Evolutionary conservation across 139 green algal species (phyloP).

Genomic region (Spirogloea muscicola): DNA sequence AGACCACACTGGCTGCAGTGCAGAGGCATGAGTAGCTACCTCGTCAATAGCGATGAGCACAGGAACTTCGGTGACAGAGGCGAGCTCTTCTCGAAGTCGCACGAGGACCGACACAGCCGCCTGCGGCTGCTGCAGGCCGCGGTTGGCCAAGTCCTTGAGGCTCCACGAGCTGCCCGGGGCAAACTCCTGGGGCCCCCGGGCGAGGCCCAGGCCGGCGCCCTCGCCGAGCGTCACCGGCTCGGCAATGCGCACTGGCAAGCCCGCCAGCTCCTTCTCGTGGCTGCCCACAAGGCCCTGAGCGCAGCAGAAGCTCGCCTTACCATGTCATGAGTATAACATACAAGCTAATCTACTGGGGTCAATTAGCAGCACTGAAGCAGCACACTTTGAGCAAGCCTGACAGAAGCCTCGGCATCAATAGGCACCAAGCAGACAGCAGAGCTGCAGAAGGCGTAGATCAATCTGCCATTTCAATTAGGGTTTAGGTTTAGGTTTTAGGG

Average conservation of each 20-base stretch:
- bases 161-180: not conserved
- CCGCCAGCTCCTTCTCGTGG: constrained; percentile 23
- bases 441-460: too few species aligned
- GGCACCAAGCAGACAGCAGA: too few species aligned
- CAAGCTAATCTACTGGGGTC: too few species aligned
- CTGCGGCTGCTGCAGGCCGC: constrained; percentile 1
- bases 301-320: too few species aligned
- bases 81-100: constrained; percentile 22
- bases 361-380: too few species aligned
- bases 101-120: constrained; percentile 26
- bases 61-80: constrained; percentile 17
- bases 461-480: too few species aligned
- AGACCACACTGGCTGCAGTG: too few species aligned
- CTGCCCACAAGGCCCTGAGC: constrained; percentile 25
- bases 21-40: too few species aligned
- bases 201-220: constrained; percentile 13
- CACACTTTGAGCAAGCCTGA: too few species aligned
- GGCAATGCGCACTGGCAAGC: constrained; percentile 20
- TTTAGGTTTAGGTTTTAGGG: too few species aligned
- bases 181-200: constrained; percentile 12
- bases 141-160: constrained; percentile 16
- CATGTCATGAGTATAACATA: too few species aligned
- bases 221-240: constrained; percentile 23
- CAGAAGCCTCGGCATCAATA: too few species aligned
- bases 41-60: constrained; percentile 41